These are phyloP conservation scores for Prillingera fragicola DNA, from an alignment of 1,284 basidiomycete species.

Conservation along the genomic window DNA sequence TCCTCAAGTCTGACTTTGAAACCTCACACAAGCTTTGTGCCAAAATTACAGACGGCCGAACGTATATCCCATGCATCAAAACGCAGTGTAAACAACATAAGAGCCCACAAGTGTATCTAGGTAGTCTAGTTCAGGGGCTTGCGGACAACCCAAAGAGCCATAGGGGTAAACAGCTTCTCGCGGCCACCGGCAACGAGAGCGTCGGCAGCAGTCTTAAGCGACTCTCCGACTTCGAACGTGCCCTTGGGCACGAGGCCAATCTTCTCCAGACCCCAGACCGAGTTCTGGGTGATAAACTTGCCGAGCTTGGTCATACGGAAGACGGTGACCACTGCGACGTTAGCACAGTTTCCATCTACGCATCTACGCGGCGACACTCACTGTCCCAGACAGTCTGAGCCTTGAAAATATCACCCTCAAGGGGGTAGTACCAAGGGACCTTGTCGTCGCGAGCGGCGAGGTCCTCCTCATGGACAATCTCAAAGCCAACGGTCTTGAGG, in stretches of 20 bases:
- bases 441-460: constrained; percentile 72
- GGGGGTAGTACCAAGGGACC: constrained; percentile 92
- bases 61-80: no score
- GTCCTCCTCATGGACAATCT: constrained; percentile 88
- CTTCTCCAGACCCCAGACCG: constrained; percentile 71
- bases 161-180: constrained; percentile 62
- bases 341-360: neutral
- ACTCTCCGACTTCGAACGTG: constrained; percentile 84
- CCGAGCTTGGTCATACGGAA: constrained; percentile 89
- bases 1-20: no score
- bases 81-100: no score
- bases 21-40: no score
- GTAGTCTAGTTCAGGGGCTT: constrained; percentile 25
- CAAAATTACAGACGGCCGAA: no score
- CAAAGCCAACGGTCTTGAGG: constrained; percentile 77
- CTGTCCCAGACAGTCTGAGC: constrained; percentile 91
- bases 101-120: no score
- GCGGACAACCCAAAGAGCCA: constrained; percentile 41
- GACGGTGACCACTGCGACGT: constrained; percentile 58
- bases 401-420: constrained; percentile 87
- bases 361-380: constrained; percentile 20
- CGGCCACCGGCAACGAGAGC: constrained; percentile 79
- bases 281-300: constrained; percentile 75
- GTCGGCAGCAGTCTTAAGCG: constrained; percentile 74
- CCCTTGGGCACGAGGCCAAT: constrained; percentile 83